Conservation (phyloP, 768 basidiomycete genomes). For the Obba rivulosa region DNA sequence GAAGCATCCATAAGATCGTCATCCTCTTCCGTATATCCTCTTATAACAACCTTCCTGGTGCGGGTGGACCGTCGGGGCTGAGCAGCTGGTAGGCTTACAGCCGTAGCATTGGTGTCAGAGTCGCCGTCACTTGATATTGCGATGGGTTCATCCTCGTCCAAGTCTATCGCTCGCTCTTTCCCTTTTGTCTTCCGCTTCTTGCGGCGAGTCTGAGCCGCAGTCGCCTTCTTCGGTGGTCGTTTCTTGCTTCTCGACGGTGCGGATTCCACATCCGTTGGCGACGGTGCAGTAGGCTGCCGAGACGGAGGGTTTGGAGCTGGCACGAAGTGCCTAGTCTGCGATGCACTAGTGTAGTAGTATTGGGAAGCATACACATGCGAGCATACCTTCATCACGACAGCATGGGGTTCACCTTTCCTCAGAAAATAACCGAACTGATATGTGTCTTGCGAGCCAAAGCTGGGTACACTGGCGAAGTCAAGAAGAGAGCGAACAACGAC, state of each 20-base stretch:
- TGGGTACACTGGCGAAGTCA: too few relatives aligned
- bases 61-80: constrained; percentile 28
- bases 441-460: too few relatives aligned
- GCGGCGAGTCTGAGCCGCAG: constrained; percentile 4
- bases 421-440: constrained; percentile 94
- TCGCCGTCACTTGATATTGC: constrained; percentile 12
- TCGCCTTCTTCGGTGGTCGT: constrained; percentile 10
- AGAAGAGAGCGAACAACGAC: constrained; percentile 19
- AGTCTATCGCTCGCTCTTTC: constrained; percentile 15
- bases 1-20: too few relatives aligned
- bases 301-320: constrained; percentile 23
- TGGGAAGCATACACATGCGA: background rate
- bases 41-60: constrained; percentile 20
- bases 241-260: constrained; percentile 19
- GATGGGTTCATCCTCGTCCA: constrained; percentile 12
- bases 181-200: constrained; percentile 34
- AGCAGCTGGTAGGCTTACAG: background rate
- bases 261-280: background rate
- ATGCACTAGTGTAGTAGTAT: background rate
- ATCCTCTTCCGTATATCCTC: constrained; percentile 23
- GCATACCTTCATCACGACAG: constrained; percentile 72
- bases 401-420: constrained; percentile 75
- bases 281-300: constrained; percentile 4
- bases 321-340: constrained; percentile 38
- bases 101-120: background rate